A percentile compares a stretch with the other conserved stretches of the same genome.
phyloP scores from a whole-genome alignment of 2,329 filamentous ascomycete genomes.

The Fusarium sp. region DNA sequence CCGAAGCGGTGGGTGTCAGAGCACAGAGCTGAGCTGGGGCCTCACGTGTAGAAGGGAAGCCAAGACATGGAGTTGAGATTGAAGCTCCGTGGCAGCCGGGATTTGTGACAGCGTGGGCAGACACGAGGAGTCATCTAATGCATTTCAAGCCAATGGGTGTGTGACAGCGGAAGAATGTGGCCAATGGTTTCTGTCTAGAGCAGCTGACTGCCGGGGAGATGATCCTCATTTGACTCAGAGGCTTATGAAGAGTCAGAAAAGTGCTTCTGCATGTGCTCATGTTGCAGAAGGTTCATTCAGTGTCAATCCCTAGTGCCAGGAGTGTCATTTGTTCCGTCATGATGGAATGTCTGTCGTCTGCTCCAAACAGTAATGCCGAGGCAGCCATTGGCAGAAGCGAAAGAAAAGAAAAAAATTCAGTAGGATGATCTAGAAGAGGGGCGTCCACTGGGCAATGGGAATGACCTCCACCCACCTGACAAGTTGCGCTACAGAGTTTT shows the following conservation, averaged over 20 bases:
- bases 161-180: constrained; percentile 25
- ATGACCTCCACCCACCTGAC: constrained; percentile 17
- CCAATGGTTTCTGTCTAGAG: constrained; percentile 25
- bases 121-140: constrained; percentile 34
- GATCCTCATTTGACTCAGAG: constrained; percentile 38
- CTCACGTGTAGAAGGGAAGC: constrained; percentile 26
- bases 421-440: constrained; percentile 26
- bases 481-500: constrained; percentile 25
- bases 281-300: constrained; percentile 21
- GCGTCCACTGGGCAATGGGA: constrained; percentile 31
- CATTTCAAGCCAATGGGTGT: constrained; percentile 25
- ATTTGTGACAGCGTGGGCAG: constrained; percentile 32
- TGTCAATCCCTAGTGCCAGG: not conserved
- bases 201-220: constrained; percentile 29
- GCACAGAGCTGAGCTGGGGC: not conserved
- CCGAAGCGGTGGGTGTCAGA: not conserved
- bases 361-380: constrained; percentile 35
- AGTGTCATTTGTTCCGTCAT: not conserved
- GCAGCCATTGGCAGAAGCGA: constrained; percentile 34
- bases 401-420: constrained; percentile 19
- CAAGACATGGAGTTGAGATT: constrained; percentile 8
- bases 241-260: constrained; percentile 19
- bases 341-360: not conserved
- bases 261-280: constrained; percentile 26
- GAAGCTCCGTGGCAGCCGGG: constrained; percentile 33